phyloP scores from a whole-genome alignment of 768 basidiomycete genomes.

The Tricholoma hemisulphureum region DNA sequence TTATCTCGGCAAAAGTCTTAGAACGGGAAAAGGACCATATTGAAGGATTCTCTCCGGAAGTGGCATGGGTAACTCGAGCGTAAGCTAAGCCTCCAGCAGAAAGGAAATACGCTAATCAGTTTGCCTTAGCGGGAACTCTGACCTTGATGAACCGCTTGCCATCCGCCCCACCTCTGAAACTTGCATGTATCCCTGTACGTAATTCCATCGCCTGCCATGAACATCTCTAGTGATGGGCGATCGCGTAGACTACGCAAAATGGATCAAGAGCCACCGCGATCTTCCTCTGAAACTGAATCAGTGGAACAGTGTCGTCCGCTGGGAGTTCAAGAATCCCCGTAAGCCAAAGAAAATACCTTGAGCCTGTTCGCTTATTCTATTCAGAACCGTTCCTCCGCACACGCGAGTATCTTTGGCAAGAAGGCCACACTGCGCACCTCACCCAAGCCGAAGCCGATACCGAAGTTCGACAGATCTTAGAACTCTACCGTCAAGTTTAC shows the following conservation, averaged over 20 bases:
- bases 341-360: conserved; percentile 24
- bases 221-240: neutral
- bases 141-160: conserved; percentile 95
- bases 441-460: conserved; percentile 86
- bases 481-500: conserved; percentile 92
- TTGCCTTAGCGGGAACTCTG: conserved; percentile 62
- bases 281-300: conserved; percentile 96
- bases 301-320: conserved; percentile 99
- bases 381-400: conserved; percentile 97
- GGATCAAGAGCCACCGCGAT: conserved; percentile 97
- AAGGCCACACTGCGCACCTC: conserved; percentile 95
- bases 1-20: conserved; percentile 86
- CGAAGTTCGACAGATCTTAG: conserved; percentile 92
- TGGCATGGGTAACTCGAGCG: conserved; percentile 99
- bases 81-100: neutral
- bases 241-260: conserved; percentile 88
- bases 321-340: conserved; percentile 99
- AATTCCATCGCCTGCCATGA: neutral
- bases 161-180: conserved; percentile 99
- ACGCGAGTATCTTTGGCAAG: conserved; percentile 99
- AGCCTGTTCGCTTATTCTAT: neutral
- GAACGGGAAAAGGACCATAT: conserved; percentile 98
- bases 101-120: neutral
- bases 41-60: conserved; percentile 98
- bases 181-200: conserved; percentile 96